Evolutionary conservation across 2,329 filamentous ascomycete genomes (phyloP).

Genomic region (Fusarium sororula): DNA sequence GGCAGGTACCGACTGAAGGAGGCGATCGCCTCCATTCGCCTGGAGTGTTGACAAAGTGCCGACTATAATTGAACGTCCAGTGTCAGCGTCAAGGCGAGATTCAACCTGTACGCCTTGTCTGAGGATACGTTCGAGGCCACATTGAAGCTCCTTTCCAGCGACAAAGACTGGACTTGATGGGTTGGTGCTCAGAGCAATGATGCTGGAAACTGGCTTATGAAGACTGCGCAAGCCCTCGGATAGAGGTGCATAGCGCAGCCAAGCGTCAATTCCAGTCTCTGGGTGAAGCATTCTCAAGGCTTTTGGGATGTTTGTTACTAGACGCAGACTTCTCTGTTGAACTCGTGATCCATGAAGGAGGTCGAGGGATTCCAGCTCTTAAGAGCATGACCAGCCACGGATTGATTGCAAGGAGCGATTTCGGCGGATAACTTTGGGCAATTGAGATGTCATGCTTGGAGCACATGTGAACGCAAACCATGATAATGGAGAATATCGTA

Average conservation of each 20-base stretch:
- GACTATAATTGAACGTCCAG: neutral
- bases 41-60: neutral
- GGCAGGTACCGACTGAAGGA: neutral
- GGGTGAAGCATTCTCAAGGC: neutral
- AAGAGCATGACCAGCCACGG: neutral
- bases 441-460: neutral
- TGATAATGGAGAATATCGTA: neutral
- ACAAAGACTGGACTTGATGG: neutral
- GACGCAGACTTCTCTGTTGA: neutral
- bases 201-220: neutral
- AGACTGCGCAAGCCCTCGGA: neutral
- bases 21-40: neutral
- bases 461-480: neutral
- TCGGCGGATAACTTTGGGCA: neutral
- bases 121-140: neutral
- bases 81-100: neutral
- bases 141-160: neutral
- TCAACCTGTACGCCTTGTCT: neutral
- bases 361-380: neutral
- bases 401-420: neutral
- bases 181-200: neutral
- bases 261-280: neutral
- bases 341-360: neutral
- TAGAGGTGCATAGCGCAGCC: neutral
- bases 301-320: neutral